Conservation (phyloP, 2,329 filamentous ascomycete genomes). For the Cytospora paraplurivora region DNA sequence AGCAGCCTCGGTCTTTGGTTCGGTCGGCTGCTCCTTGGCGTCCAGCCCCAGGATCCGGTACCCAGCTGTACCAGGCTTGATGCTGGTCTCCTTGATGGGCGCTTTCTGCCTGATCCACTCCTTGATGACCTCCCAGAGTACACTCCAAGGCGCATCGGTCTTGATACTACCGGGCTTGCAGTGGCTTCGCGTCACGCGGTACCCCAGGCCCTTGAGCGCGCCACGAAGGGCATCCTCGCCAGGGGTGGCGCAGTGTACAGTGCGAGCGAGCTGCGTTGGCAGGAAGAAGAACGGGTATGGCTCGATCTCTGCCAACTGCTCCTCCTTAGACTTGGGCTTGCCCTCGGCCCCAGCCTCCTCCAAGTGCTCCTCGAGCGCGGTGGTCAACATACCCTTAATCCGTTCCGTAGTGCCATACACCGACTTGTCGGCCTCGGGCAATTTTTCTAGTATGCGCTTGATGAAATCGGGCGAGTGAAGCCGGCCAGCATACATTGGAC, state of each 20-base stretch:
- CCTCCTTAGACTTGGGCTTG: constrained; percentile 38
- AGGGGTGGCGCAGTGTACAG: constrained; percentile 78
- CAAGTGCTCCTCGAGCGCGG: constrained; percentile 75
- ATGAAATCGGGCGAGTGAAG: constrained; percentile 86
- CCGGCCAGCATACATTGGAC: constrained; percentile 93
- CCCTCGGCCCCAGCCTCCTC: constrained; percentile 39
- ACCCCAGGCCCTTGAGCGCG: constrained; percentile 79
- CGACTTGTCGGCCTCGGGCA: constrained; percentile 66
- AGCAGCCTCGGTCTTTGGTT: constrained; percentile 38
- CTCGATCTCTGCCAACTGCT: constrained; percentile 67
- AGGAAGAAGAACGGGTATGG: constrained; percentile 85
- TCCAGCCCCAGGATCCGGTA: constrained; percentile 64
- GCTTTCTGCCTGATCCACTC: constrained; percentile 85
- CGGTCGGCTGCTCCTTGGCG: constrained; percentile 39
- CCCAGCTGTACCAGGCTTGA: constrained; percentile 71
- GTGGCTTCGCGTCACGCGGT: constrained; percentile 82
- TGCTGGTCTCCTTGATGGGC: constrained; percentile 72
- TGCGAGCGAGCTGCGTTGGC: constrained; percentile 71
- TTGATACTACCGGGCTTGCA: constrained; percentile 88
- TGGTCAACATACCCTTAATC: constrained; percentile 88
- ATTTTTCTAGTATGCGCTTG: constrained; percentile 71
- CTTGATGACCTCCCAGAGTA: constrained; percentile 90
- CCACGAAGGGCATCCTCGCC: constrained; percentile 79
- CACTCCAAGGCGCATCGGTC: constrained; percentile 87
- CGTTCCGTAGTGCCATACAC: constrained; percentile 79